Evolutionary conservation across 441 rosid species (phyloP).

Genomic region (Euphorbia schlechtendalii): DNA sequence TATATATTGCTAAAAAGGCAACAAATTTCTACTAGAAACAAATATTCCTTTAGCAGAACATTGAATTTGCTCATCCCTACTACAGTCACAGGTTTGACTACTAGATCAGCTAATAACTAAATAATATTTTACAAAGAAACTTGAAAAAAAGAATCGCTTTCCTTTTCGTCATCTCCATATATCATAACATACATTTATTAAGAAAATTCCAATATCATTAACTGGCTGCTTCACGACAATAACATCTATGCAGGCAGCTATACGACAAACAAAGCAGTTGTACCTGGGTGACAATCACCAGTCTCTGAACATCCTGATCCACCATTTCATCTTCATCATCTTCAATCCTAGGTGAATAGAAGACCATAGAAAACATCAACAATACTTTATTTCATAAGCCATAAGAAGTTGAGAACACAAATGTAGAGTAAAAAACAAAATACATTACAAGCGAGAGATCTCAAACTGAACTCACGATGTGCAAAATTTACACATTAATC

Average conservation of each 20-base stretch:
- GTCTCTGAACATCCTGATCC: constrained; percentile 87
- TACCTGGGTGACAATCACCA: constrained; percentile 97
- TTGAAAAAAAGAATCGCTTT: neutral
- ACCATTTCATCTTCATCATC: constrained; percentile 75
- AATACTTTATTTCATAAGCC: neutral
- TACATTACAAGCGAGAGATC: neutral
- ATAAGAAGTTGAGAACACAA: neutral
- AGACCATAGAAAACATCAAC: neutral
- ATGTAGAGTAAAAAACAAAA: neutral
- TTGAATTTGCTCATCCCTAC: neutral
- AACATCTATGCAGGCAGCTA: no score
- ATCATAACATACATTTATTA: neutral
- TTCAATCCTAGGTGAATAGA: constrained; percentile 42
- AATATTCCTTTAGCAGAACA: neutral
- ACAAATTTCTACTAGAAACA: neutral
- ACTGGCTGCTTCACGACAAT: no score
- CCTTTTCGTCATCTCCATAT: neutral
- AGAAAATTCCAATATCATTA: neutral
- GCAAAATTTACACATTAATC: neutral
- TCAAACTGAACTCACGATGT: neutral
- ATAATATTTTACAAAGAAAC: neutral
- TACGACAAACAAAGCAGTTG: constrained; percentile 2
- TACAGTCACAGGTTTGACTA: neutral
- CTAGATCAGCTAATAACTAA: neutral
- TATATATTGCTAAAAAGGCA: no score